A percentile compares a stretch with the other conserved stretches of the same genome.
These are phyloP conservation scores for Amanita inopinata DNA, from an alignment of 768 basidiomycete genomes.

Conservation along the genomic window DNA sequence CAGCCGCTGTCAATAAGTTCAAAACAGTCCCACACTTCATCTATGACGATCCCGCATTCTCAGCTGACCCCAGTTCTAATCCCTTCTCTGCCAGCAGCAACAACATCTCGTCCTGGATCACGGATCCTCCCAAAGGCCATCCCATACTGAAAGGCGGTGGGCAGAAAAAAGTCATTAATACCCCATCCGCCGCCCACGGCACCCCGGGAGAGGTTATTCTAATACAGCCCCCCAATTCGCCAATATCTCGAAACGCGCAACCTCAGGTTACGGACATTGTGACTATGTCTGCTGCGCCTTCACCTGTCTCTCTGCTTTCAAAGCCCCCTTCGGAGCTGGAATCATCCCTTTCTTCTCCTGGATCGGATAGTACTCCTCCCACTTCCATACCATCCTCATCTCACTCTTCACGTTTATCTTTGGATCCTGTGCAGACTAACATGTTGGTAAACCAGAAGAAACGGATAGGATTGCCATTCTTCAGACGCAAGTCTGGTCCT, in stretches of 20 bases:
- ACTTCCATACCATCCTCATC: neutral
- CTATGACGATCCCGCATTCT: constrained; percentile 50
- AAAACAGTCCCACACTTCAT: constrained; percentile 20
- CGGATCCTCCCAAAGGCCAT: constrained; percentile 23
- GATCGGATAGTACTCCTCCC: constrained; percentile 1
- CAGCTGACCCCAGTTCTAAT: constrained; percentile 41
- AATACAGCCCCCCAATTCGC: constrained; percentile 26
- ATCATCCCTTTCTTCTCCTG: neutral
- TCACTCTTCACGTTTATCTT: neutral
- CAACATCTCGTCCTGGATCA: constrained; percentile 21
- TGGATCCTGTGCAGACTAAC: neutral
- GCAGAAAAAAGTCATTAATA: too few species aligned
- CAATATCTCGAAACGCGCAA: constrained; percentile 16
- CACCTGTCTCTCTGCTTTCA: constrained; percentile 15
- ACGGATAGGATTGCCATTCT: constrained; percentile 3
- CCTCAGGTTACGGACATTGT: constrained; percentile 5
- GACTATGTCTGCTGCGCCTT: constrained; percentile 12
- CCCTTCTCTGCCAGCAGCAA: constrained; percentile 18
- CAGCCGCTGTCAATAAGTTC: constrained; percentile 9
- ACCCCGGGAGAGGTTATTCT: constrained; percentile 18
- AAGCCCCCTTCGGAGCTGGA: constrained; percentile 9
- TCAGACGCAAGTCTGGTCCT: constrained; percentile 3
- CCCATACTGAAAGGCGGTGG: constrained; percentile 17
- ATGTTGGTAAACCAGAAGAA: neutral
- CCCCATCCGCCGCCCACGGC: constrained; percentile 11